Base-by-base conservation (phyloP, 257 asterid species). In the Haberlea rhodopensis region DNA sequence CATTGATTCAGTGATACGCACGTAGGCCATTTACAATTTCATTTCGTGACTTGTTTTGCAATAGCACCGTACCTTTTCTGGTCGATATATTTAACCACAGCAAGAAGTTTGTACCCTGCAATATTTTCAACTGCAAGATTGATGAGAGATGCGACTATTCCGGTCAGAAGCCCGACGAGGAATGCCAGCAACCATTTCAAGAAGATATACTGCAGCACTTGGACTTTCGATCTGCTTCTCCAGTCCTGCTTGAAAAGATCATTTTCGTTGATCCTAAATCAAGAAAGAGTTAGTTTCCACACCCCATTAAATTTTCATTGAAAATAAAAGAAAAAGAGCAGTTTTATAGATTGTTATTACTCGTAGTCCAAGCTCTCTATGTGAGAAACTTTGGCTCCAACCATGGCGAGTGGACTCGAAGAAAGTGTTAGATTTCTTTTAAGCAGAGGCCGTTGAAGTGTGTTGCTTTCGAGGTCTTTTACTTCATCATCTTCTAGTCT, bases 201-300 rank as follows among this genome's bases (percentile, higher is more conserved):
- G 79, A 83, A 84, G 25, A 85, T 43, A 70, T 86, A 86, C 79
- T 88, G 96, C 81, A 91, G 37, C 8, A 86, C 85, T 75, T 86
- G 88, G 4, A 71, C 74, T 73, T 70, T 80, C 45, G 96, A 84
- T 83, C 95, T 76, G 80, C 94, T 86, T 81, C 96, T 84, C 97
- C 97, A 86, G 71, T 88, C 97, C 60, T 91, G 97, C 87, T 90
- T 91, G 85, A 91, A 91, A 59, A 88, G 86, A 78, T 90, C 91
- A 64, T 90, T 90, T 68, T 90, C 97, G 19, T 90, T 87, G 73
- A 90, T 85, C 95, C 96, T 90, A 60, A 28, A 72, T 52, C 72
- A 66, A 22, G 45, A 8, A 69, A 15, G 25, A 29, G 21, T 29
- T 27, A 20, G 20, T 11, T 49, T 66, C 31, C 49, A 60, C n/a